These are phyloP conservation scores for Volvariella volvacea DNA, from an alignment of 1,284 basidiomycete species.

Conservation along the genomic window DNA sequence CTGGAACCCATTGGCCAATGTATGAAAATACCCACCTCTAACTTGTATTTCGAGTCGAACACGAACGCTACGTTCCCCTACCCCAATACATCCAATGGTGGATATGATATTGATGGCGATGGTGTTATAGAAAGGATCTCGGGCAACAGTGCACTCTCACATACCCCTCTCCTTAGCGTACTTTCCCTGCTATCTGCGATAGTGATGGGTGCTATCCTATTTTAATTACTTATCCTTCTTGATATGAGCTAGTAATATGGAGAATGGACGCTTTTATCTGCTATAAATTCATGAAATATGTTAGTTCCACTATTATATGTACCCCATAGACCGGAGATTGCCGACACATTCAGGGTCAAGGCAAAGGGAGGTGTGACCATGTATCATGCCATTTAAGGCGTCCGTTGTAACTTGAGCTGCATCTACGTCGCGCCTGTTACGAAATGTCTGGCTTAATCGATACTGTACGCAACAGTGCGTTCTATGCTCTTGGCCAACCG, in stretches of 20 bases:
- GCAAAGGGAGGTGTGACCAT: no score
- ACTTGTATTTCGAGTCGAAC: constrained; percentile 64
- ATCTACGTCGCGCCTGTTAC: no score
- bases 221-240: constrained; percentile 9
- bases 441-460: constrained; percentile 15
- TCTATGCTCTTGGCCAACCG: background rate
- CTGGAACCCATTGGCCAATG: constrained; percentile 64
- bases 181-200: constrained; percentile 7
- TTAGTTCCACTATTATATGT: no score
- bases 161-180: constrained; percentile 8
- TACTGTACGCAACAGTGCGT: constrained; percentile 25
- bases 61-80: constrained; percentile 54
- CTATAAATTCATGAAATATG: no score
- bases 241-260: no score
- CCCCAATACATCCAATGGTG: constrained; percentile 18
- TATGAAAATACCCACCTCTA: constrained; percentile 39
- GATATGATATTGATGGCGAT: constrained; percentile 29
- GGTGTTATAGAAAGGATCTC: constrained; percentile 15
- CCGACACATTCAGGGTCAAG: no score
- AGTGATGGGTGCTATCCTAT: constrained; percentile 9
- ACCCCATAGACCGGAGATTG: no score
- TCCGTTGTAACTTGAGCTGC: no score
- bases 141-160: background rate
- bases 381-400: no score
- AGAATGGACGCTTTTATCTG: no score